Conservation (phyloP, 169 alveolate genomes). For the Babesia divergens region DNA sequence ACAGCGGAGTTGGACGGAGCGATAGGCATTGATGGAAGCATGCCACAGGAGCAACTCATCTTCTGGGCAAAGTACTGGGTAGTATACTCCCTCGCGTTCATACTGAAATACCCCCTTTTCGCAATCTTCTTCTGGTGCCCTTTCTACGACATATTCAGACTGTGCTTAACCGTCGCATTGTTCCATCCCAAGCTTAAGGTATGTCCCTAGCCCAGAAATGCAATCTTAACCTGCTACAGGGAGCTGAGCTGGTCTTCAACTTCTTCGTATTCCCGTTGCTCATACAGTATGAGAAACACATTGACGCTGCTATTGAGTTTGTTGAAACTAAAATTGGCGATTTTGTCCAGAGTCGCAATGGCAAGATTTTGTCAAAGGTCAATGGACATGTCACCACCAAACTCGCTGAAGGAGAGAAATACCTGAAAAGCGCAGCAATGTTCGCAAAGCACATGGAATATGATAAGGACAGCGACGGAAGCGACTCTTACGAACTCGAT, state of each 20-base stretch:
- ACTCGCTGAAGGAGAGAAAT: background rate
- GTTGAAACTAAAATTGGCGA: constrained; percentile 24
- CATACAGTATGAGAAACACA: constrained; percentile 40
- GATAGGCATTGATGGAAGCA: constrained; percentile 21
- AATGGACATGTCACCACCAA: background rate
- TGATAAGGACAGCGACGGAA: too few species aligned
- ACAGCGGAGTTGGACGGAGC: constrained; percentile 11
- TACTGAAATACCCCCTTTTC: constrained; percentile 26
- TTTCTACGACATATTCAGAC: constrained; percentile 26
- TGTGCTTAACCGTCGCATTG: constrained; percentile 34
- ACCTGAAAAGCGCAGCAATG: too few species aligned
- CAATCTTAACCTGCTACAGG: constrained; percentile 16
- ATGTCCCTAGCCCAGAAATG: background rate
- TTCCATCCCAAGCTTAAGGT: constrained; percentile 61
- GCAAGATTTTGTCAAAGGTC: background rate
- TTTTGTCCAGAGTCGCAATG: background rate
- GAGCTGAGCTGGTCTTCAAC: constrained; percentile 60
- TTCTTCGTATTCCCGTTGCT: constrained; percentile 38
- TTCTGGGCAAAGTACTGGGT: constrained; percentile 69
- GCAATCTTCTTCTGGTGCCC: constrained; percentile 65
- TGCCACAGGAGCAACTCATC: constrained; percentile 35
- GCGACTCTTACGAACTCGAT: too few species aligned
- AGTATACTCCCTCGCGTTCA: constrained; percentile 57
- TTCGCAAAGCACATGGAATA: too few species aligned
- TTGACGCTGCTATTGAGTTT: constrained; percentile 37